A percentile compares a stretch with the other conserved stretches of the same genome.
Conservation (phyloP, 1,284 basidiomycete genomes). For the Stygiomarasmius scandens region DNA sequence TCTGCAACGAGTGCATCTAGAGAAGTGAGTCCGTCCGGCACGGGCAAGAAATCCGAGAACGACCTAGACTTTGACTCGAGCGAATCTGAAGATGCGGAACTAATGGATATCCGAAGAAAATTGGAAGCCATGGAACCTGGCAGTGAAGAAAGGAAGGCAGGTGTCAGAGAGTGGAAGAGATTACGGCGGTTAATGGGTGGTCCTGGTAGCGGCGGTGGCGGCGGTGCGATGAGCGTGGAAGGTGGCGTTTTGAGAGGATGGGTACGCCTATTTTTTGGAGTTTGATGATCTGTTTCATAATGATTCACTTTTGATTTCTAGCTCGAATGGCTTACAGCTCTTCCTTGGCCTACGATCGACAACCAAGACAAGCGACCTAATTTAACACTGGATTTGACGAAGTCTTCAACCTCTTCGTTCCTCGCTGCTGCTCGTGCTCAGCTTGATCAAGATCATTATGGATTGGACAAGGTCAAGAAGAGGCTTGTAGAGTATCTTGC, state of each 20-base stretch:
- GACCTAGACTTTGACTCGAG: conserved; percentile 67
- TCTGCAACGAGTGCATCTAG: conserved; percentile 14
- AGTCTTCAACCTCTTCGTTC: conserved; percentile 56
- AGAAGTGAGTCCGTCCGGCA: conserved; percentile 4
- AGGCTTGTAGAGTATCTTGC: conserved; percentile 89
- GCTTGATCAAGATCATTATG: conserved; percentile 87
- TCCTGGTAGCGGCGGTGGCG: conserved; percentile 10
- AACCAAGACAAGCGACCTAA: conserved; percentile 23
- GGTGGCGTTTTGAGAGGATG: conserved; percentile 78
- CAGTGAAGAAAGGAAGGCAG: conserved; percentile 78
- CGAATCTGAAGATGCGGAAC: conserved; percentile 74
- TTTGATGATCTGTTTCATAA: conserved; percentile 25
- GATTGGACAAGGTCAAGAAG: conserved; percentile 89
- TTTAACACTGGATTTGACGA: conserved; percentile 18
- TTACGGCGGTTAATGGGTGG: conserved; percentile 75
- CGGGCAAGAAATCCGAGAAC: not conserved
- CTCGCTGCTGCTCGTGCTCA: conserved; percentile 69
- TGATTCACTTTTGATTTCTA: conserved; percentile 29
- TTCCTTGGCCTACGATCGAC: conserved; percentile 68
- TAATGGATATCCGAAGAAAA: conserved; percentile 77
- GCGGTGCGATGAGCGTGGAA: conserved; percentile 57
- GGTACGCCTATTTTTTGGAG: conserved; percentile 43
- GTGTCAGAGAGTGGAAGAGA: conserved; percentile 81
- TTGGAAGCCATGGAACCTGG: conserved; percentile 80
- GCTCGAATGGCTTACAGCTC: conserved; percentile 83